These are phyloP conservation scores for Murraya paniculata DNA, from an alignment of 345 rosid genomes.

Conservation along the genomic window DNA sequence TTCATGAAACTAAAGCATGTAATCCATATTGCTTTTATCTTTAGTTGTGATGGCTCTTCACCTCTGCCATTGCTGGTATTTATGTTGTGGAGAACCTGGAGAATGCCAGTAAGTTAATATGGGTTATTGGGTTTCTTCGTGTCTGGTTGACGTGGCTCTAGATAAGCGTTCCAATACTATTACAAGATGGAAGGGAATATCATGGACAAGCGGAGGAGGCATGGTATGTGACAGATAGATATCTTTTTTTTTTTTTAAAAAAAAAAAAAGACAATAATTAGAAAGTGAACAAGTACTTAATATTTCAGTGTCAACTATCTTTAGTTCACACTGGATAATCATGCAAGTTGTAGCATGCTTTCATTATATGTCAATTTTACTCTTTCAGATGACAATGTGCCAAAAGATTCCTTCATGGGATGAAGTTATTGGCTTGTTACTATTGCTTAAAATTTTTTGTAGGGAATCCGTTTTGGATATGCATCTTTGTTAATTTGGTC, in stretches of 20 bases:
- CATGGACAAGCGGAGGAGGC: slow-evolving; percentile 83
- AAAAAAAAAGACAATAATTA: not conserved
- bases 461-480: not conserved
- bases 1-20: not conserved
- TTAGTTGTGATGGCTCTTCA: not conserved
- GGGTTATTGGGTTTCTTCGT: not conserved
- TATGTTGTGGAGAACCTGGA: not conserved
- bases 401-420: not conserved
- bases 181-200: slow-evolving; percentile 61
- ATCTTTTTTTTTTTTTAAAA: too few species aligned
- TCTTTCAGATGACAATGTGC: not conserved
- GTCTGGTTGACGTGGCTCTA: slow-evolving; percentile 53
- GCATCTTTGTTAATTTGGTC: not conserved
- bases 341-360: not conserved
- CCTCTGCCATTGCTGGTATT: not conserved
- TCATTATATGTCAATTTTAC: not conserved
- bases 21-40: not conserved
- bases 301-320: not conserved
- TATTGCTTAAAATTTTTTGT: not conserved
- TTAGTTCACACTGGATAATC: not conserved
- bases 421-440: not conserved
- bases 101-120: not conserved
- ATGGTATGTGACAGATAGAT: slow-evolving; percentile 46
- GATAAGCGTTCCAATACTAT: slow-evolving; percentile 42
- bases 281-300: not conserved